Conservation (phyloP, 2,329 filamentous ascomycete genomes). For the Alternaria arborescens region DNA sequence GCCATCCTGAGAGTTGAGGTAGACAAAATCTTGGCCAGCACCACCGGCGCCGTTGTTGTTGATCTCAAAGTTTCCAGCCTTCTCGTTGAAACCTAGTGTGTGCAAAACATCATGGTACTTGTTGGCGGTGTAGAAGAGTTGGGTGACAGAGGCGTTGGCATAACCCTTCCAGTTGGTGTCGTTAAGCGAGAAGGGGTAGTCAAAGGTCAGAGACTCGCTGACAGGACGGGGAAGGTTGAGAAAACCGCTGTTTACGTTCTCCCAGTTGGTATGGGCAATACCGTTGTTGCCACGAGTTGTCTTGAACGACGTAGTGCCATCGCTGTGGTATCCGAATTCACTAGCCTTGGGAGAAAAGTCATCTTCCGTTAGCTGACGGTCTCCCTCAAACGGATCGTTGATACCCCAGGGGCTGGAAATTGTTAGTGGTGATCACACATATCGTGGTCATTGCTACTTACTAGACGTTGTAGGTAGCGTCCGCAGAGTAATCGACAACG, state of each 20-base stretch:
- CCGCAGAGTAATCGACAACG: constrained; percentile 66
- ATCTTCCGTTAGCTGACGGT: constrained; percentile 56
- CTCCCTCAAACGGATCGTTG: constrained; percentile 63
- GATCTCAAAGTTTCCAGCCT: constrained; percentile 67
- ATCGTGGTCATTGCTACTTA: constrained; percentile 33
- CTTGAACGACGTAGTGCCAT: constrained; percentile 60
- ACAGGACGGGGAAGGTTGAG: constrained; percentile 62
- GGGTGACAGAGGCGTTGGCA: constrained; percentile 64
- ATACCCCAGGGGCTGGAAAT: constrained; percentile 56
- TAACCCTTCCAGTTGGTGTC: constrained; percentile 51
- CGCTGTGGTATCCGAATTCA: constrained; percentile 63
- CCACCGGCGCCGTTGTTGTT: constrained; percentile 66
- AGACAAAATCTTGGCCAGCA: constrained; percentile 61
- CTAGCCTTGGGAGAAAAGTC: constrained; percentile 60
- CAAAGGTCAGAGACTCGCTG: constrained; percentile 55
- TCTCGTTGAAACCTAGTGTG: constrained; percentile 65
- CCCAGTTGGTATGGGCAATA: constrained; percentile 63
- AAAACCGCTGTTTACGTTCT: constrained; percentile 50
- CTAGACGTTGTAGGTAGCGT: constrained; percentile 65
- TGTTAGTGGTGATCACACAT: constrained; percentile 8
- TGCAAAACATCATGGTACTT: constrained; percentile 68
- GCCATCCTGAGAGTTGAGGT: constrained; percentile 66
- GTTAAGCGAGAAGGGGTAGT: constrained; percentile 39
- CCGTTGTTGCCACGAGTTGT: constrained; percentile 68
- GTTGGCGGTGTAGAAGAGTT: constrained; percentile 70